Evolutionary conservation across 1,284 basidiomycete species (phyloP).

Genomic region (Ceratobasidium sp.): DNA sequence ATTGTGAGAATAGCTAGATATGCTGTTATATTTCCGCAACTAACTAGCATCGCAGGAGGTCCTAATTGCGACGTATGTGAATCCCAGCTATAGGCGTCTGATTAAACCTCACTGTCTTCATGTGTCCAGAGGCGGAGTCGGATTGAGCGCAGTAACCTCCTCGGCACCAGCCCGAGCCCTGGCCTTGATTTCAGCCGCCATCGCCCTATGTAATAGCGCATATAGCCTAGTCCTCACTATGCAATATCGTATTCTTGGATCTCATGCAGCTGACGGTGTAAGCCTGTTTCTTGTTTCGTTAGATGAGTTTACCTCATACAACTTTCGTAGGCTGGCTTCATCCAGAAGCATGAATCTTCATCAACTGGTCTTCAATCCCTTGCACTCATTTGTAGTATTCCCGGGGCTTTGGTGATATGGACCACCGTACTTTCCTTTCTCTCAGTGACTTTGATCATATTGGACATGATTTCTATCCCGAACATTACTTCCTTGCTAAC

Average conservation of each 20-base stretch:
- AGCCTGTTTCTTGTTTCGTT: not conserved
- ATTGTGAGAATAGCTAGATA: not conserved
- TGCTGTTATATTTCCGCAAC: not conserved
- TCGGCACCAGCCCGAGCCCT: not conserved
- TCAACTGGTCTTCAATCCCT: slow-evolving; percentile 24
- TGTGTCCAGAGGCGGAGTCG: not conserved
- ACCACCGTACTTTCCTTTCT: slow-evolving; percentile 1
- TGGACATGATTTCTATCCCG: not conserved
- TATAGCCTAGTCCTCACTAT: not conserved
- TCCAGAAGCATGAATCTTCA: slow-evolving; percentile 11
- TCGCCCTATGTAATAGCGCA: slow-evolving; percentile 5
- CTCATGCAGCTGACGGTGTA: slow-evolving; percentile 28
- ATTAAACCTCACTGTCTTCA: not conserved
- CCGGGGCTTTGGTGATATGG: slow-evolving; percentile 24
- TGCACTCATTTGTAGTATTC: slow-evolving; percentile 15
- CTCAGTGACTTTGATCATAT: not conserved
- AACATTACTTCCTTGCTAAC: not conserved
- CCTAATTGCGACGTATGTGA: not conserved
- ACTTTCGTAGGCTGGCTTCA: slow-evolving; percentile 12
- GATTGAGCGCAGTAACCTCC: not conserved
- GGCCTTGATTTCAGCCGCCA: not conserved
- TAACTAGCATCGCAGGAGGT: not conserved
- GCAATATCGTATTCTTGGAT: not conserved
- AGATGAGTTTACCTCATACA: not conserved
- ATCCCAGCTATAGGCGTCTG: not conserved